These are phyloP conservation scores for Talaromyces sp. DNA, from an alignment of 2,329 filamentous ascomycete genomes.

Conservation along the genomic window DNA sequence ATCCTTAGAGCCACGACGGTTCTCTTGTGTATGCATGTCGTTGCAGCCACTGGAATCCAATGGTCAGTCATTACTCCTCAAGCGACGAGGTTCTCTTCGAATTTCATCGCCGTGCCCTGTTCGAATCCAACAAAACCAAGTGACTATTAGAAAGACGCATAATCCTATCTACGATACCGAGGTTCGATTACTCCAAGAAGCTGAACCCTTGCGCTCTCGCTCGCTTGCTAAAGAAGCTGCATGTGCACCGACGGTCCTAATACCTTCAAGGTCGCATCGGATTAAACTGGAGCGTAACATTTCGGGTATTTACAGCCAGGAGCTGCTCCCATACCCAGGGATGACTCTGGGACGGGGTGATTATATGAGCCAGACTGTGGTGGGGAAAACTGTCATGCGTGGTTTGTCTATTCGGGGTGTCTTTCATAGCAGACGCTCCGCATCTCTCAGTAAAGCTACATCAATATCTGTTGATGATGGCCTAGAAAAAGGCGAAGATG, in stretches of 20 bases:
- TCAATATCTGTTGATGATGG: constrained; percentile 20
- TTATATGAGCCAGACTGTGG: constrained; percentile 75
- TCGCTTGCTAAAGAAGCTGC: constrained; percentile 67
- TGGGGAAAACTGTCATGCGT: constrained; percentile 49
- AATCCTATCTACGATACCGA: constrained; percentile 57
- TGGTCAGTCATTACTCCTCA: constrained; percentile 62
- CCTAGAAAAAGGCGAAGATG: constrained; percentile 16
- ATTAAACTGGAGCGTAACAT: constrained; percentile 71
- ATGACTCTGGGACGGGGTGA: constrained; percentile 68
- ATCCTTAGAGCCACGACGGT: constrained; percentile 27
- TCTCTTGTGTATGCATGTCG: constrained; percentile 56
- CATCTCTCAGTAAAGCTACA: constrained; percentile 46
- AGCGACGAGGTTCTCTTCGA: constrained; percentile 67
- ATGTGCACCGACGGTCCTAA: constrained; percentile 62
- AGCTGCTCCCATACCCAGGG: constrained; percentile 76
- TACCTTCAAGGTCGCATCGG: constrained; percentile 71
- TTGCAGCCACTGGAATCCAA: constrained; percentile 74
- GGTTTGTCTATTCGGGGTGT: constrained; percentile 78
- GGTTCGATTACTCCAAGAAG: constrained; percentile 42
- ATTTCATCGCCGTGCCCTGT: constrained; percentile 69
- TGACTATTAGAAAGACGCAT: constrained; percentile 84
- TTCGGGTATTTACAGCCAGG: constrained; percentile 78
- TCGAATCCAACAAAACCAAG: constrained; percentile 62
- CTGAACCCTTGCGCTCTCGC: constrained; percentile 71
- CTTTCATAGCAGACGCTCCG: constrained; percentile 68